Evolutionary conservation across 306 rosid species (phyloP).

Genomic region (Neltuma alba): DNA sequence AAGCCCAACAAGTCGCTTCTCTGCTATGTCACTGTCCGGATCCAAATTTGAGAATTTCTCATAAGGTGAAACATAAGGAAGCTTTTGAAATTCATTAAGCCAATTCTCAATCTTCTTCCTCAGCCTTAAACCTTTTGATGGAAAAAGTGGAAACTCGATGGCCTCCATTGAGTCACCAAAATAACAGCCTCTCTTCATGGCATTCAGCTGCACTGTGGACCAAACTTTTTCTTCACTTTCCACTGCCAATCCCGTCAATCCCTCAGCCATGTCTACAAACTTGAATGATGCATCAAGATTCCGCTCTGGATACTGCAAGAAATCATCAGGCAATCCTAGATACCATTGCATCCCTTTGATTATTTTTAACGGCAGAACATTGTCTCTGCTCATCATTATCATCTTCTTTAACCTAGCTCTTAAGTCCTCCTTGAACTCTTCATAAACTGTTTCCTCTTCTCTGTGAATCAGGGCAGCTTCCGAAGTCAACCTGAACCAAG

Average conservation of each 20-base stretch:
- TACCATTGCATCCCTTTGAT: slow-evolving; percentile 90
- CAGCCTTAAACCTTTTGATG: slow-evolving; percentile 81
- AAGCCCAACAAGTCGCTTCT: slow-evolving; percentile 79
- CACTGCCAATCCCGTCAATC: slow-evolving; percentile 65
- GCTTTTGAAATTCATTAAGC: slow-evolving; percentile 77
- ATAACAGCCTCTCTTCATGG: slow-evolving; percentile 57
- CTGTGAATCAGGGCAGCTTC: slow-evolving; percentile 77
- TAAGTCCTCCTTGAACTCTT: slow-evolving; percentile 64
- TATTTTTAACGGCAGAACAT: slow-evolving; percentile 75
- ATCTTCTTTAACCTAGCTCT: slow-evolving; percentile 73
- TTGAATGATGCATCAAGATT: slow-evolving; percentile 73
- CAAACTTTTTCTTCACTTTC: slow-evolving; percentile 48
- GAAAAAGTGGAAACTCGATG: slow-evolving; percentile 69
- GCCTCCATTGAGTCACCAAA: slow-evolving; percentile 59
- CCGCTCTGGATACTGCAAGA: slow-evolving; percentile 47
- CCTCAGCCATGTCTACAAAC: slow-evolving; percentile 80
- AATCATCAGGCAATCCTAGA: slow-evolving; percentile 84
- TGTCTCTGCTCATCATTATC: slow-evolving; percentile 71
- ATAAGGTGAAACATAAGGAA: slow-evolving; percentile 88
- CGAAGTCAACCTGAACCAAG: slow-evolving; percentile 86
- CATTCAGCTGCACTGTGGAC: slow-evolving; percentile 71
- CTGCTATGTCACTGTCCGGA: slow-evolving; percentile 65
- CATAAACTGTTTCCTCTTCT: slow-evolving; percentile 68
- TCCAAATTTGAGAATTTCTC: slow-evolving; percentile 60
- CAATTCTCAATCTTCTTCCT: slow-evolving; percentile 74